These are phyloP conservation scores for Globisporangium cederbergense DNA, from an alignment of 352 stramenopile species.

Conservation along the genomic window DNA sequence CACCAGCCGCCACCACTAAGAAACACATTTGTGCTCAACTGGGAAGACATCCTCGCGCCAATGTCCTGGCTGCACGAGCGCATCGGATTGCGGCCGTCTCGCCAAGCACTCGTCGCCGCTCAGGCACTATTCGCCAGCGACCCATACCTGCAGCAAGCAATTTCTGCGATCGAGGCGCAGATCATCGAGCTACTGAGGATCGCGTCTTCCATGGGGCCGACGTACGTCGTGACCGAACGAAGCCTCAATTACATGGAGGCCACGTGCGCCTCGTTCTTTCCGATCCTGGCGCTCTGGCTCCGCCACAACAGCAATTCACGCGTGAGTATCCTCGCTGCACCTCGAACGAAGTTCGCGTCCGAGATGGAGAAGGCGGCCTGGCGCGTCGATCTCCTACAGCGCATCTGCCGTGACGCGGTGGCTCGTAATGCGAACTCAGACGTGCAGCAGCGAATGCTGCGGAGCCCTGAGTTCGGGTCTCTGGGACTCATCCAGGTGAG, in stretches of 20 bases:
- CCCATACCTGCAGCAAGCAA: conserved; percentile 48
- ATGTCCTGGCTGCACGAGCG: conserved; percentile 38
- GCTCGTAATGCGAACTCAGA: conserved; percentile 13
- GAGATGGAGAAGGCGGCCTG: conserved; percentile 32
- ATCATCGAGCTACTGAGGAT: conserved; percentile 38
- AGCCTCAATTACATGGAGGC: conserved; percentile 45
- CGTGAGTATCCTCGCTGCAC: conserved; percentile 38
- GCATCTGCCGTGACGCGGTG: conserved; percentile 29
- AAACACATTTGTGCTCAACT: conserved; percentile 44
- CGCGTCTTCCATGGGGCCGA: conserved; percentile 34
- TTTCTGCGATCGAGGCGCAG: conserved; percentile 52
- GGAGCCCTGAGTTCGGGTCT: conserved; percentile 24
- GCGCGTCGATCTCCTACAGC: conserved; percentile 42
- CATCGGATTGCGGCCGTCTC: conserved; percentile 37
- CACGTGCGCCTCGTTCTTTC: conserved; percentile 46
- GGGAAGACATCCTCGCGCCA: conserved; percentile 56
- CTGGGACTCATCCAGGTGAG: conserved; percentile 51
- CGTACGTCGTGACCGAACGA: conserved; percentile 52
- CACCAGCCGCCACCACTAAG: not conserved
- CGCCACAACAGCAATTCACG: conserved; percentile 12
- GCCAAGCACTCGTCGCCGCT: conserved; percentile 28
- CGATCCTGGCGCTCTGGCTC: conserved; percentile 42
- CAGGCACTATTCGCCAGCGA: conserved; percentile 27
- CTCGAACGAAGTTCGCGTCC: conserved; percentile 34
- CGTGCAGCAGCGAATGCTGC: conserved; percentile 18